Conservation (phyloP, 1,284 basidiomycete species). For the Leccinum insolens region DNA sequence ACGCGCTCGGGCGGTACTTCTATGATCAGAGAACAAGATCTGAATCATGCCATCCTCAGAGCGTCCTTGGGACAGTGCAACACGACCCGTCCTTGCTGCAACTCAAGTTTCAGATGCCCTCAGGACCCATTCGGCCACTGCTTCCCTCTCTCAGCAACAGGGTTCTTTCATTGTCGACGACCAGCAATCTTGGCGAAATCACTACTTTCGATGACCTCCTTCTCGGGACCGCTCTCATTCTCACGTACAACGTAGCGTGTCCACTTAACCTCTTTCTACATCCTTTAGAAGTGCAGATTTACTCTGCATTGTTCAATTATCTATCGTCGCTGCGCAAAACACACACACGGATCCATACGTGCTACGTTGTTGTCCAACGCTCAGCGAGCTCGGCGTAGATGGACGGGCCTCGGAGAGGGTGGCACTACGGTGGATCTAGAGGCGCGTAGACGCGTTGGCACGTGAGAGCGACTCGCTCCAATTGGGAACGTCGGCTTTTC, state of each 20-base stretch:
- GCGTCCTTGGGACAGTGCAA: slow-evolving; percentile 85
- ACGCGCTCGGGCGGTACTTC: slow-evolving; percentile 63
- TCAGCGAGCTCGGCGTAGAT: slow-evolving; percentile 78
- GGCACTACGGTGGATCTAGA: slow-evolving; percentile 74
- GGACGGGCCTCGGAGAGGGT: slow-evolving; percentile 87
- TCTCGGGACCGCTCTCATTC: slow-evolving; percentile 74
- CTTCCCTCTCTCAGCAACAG: slow-evolving; percentile 63
- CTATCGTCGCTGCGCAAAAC: slow-evolving; percentile 83
- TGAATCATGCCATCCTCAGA: slow-evolving; percentile 79
- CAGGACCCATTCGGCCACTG: slow-evolving; percentile 77
- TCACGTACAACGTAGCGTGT: slow-evolving; percentile 77
- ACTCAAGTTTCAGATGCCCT: slow-evolving; percentile 74
- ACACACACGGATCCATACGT: slow-evolving; percentile 75
- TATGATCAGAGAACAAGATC: slow-evolving; percentile 85
- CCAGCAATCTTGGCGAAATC: slow-evolving; percentile 38
- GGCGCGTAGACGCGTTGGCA: slow-evolving; percentile 42
- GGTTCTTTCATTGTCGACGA: slow-evolving; percentile 36
- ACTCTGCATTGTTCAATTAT: slow-evolving; percentile 81
- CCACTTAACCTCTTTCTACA: slow-evolving; percentile 90
- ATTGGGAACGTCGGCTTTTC: slow-evolving; percentile 6
- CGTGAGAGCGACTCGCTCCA: slow-evolving; percentile 16
- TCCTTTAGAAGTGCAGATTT: slow-evolving; percentile 70
- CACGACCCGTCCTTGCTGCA: slow-evolving; percentile 72
- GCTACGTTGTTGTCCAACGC: slow-evolving; percentile 81
- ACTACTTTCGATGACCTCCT: slow-evolving; percentile 73